Conservation (phyloP, 179 eudicot species). For the Silene vulgaris region DNA sequence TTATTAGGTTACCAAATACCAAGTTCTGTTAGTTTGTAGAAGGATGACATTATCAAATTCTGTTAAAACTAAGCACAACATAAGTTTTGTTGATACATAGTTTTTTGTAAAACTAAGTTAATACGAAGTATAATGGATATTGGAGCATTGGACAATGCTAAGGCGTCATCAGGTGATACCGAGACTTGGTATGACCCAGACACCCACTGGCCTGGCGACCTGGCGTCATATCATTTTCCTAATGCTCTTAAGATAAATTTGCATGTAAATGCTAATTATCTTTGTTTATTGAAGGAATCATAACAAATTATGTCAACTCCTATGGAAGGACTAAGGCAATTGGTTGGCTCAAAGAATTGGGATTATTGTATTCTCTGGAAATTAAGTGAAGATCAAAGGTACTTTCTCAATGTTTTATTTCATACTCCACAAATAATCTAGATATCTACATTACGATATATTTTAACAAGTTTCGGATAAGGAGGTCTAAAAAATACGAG, state of each 20-base stretch:
- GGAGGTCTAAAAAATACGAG: too few relatives aligned
- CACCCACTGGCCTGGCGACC: conserved; percentile 10
- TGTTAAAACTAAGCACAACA: too few relatives aligned
- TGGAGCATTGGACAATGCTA: too few relatives aligned
- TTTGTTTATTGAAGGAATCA: conserved; percentile 32
- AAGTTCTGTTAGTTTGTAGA: too few relatives aligned
- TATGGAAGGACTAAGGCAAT: conserved; percentile 56
- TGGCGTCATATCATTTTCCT: conserved; percentile 15
- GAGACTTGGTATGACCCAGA: too few relatives aligned
- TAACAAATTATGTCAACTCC: conserved; percentile 33
- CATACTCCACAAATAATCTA: neutral
- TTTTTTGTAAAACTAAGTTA: too few relatives aligned
- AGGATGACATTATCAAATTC: too few relatives aligned
- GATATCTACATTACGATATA: neutral
- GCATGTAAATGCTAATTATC: conserved; percentile 6
- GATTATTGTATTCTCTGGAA: conserved; percentile 83
- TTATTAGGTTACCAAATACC: too few relatives aligned
- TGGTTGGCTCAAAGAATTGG: conserved; percentile 63
- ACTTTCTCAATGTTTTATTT: neutral
- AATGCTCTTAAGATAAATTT: neutral
- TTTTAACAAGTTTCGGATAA: too few relatives aligned
- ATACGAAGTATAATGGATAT: too few relatives aligned
- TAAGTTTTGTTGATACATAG: too few relatives aligned
- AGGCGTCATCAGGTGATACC: too few relatives aligned
- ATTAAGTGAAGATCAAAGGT: conserved; percentile 83